phyloP scores from a whole-genome alignment of 768 basidiomycete species.

The Russula lepida region DNA sequence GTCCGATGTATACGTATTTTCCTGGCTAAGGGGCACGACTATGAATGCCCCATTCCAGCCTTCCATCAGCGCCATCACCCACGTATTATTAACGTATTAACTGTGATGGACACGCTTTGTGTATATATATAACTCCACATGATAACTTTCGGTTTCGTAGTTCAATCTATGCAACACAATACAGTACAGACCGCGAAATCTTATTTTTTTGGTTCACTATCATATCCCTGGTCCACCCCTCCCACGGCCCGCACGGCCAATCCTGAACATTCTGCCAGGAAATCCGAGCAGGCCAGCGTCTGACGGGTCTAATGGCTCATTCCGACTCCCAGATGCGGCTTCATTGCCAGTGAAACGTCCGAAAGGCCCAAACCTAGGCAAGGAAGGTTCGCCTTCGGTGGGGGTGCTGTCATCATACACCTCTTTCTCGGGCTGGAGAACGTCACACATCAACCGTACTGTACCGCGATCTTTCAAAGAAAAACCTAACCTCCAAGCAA shows the following conservation, averaged over 20 bases:
- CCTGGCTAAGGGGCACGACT: background rate
- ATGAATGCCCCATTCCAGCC: background rate
- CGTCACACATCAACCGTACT: background rate
- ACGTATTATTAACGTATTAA: too few relatives aligned
- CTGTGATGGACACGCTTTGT: background rate
- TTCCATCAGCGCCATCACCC: too few relatives aligned
- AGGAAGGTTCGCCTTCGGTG: constrained; percentile 2
- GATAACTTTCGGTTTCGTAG: background rate
- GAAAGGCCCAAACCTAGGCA: constrained; percentile 29
- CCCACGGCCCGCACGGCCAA: constrained; percentile 56
- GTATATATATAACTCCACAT: background rate
- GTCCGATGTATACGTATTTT: background rate
- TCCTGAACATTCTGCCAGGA: constrained; percentile 33
- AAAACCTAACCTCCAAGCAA: constrained; percentile 57
- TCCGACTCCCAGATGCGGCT: constrained; percentile 17
- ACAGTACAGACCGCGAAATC: background rate
- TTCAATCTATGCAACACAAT: background rate
- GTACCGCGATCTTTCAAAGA: background rate
- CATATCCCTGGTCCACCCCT: background rate
- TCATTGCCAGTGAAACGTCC: constrained; percentile 5
- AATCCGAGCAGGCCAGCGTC: constrained; percentile 17
- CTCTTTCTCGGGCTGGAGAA: constrained; percentile 29
- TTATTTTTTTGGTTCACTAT: background rate
- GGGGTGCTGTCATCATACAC: constrained; percentile 25
- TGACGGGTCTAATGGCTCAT: constrained; percentile 16